phyloP scores from a whole-genome alignment of 2,329 filamentous ascomycete genomes.

The Alternaria panax region DNA sequence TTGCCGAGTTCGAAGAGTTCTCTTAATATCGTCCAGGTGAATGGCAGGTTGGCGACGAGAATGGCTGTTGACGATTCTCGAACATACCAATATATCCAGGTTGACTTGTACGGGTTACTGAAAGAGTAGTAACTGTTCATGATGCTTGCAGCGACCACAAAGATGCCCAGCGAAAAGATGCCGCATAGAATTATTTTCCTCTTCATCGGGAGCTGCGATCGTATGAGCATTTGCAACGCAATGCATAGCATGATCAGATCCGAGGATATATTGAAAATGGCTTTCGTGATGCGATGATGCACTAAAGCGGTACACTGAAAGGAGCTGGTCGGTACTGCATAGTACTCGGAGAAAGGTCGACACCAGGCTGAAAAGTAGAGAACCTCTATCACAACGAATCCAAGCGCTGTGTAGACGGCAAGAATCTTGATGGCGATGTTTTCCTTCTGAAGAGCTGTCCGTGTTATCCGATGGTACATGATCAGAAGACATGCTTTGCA shows the following conservation, averaged over 20 bases:
- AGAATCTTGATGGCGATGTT: conserved; percentile 54
- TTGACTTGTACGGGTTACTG: conserved; percentile 30
- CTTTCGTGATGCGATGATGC: conserved; percentile 51
- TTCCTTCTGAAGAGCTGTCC: conserved; percentile 34
- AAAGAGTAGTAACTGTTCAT: conserved; percentile 57
- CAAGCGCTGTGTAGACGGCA: conserved; percentile 54
- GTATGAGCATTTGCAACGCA: conserved; percentile 56
- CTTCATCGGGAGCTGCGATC: conserved; percentile 51
- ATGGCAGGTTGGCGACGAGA: conserved; percentile 60
- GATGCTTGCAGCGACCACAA: conserved; percentile 58
- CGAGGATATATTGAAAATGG: conserved; percentile 55
- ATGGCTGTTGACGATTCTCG: conserved; percentile 42
- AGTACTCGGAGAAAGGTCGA: conserved; percentile 61
- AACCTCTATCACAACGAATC: conserved; percentile 59
- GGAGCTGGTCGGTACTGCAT: conserved; percentile 55
- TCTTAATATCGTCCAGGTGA: conserved; percentile 60
- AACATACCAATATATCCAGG: conserved; percentile 45
- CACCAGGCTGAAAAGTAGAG: conserved; percentile 64
- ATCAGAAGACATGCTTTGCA: conserved; percentile 63
- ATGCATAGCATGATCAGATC: conserved; percentile 57
- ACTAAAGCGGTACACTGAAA: conserved; percentile 46
- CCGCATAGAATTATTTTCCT: conserved; percentile 63
- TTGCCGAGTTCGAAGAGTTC: conserved; percentile 55
- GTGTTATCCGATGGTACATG: conserved; percentile 61
- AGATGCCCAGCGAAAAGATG: conserved; percentile 64